Percentiles rank a stretch among this genome's conserved stretches.
These are phyloP conservation scores for Pluteus cervinus DNA, from an alignment of 768 basidiomycete species.

Conservation along the genomic window DNA sequence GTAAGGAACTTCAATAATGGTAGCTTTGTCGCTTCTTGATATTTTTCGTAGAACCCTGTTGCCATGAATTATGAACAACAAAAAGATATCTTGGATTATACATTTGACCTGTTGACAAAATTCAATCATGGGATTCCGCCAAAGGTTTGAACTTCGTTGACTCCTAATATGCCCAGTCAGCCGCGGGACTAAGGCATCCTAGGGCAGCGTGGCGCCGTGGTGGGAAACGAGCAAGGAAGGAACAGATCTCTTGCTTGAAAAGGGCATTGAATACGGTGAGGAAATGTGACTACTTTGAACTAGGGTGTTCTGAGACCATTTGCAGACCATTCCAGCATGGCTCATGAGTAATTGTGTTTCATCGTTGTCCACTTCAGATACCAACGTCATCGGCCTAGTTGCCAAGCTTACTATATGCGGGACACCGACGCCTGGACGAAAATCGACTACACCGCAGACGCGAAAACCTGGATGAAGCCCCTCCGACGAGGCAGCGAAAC, in stretches of 20 bases:
- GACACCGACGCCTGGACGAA: conserved; percentile 69
- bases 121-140: conserved; percentile 58
- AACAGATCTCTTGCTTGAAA: conserved; percentile 55
- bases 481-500: conserved; percentile 58
- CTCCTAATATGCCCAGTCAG: too few relatives aligned
- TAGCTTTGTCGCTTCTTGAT: not conserved
- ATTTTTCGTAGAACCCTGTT: conserved; percentile 45
- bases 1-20: conserved; percentile 17
- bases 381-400: conserved; percentile 22
- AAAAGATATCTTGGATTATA: conserved; percentile 63
- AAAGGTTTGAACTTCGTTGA: conserved; percentile 21
- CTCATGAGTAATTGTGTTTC: conserved; percentile 33
- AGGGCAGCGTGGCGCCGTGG: conserved; percentile 70
- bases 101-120: conserved; percentile 54
- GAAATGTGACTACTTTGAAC: not conserved
- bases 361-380: not conserved
- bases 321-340: conserved; percentile 53
- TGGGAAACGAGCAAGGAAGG: conserved; percentile 74
- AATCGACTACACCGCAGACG: conserved; percentile 55
- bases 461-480: conserved; percentile 72
- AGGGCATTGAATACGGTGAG: conserved; percentile 70
- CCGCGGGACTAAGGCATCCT: too few relatives aligned
- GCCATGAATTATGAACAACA: conserved; percentile 61
- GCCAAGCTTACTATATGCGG: conserved; percentile 62
- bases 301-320: not conserved